Conservation (phyloP, 208 protist genomes). For the Phytomonas francai region DNA sequence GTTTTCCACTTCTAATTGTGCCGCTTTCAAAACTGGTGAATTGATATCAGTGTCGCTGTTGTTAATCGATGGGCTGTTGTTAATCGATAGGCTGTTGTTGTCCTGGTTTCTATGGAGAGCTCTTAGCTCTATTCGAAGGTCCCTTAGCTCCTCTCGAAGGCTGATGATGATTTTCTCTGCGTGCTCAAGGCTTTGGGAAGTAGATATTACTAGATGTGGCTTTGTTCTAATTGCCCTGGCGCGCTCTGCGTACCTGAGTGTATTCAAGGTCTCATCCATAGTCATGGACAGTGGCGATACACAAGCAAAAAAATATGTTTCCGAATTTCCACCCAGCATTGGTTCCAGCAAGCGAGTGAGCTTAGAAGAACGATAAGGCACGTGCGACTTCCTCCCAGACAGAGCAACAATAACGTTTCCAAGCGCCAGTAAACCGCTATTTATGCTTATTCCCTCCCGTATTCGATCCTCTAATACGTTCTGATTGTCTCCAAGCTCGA, state of each 20-base stretch:
- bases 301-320: slow-evolving; percentile 93
- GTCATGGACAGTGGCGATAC: slow-evolving; percentile 81
- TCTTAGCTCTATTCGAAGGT: slow-evolving; percentile 31
- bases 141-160: slow-evolving; percentile 59
- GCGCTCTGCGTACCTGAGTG: slow-evolving; percentile 94
- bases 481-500: background rate
- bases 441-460: slow-evolving; percentile 92
- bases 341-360: slow-evolving; percentile 93
- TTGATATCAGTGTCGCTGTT: background rate
- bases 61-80: background rate
- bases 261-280: slow-evolving; percentile 94
- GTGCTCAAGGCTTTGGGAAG: slow-evolving; percentile 21
- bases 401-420: slow-evolving; percentile 93
- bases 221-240: slow-evolving; percentile 91
- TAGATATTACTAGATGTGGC: slow-evolving; percentile 44
- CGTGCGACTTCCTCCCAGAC: slow-evolving; percentile 70
- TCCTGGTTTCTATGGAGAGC: background rate
- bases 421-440: slow-evolving; percentile 87
- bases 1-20: background rate
- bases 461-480: slow-evolving; percentile 41
- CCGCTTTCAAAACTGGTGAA: background rate
- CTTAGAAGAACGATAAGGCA: slow-evolving; percentile 94
- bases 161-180: slow-evolving; percentile 48
- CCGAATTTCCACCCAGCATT: slow-evolving; percentile 86
- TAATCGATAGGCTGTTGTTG: background rate